phyloP scores from a whole-genome alignment of 176 grass and related monocot species.

The Zea luxurians region DNA sequence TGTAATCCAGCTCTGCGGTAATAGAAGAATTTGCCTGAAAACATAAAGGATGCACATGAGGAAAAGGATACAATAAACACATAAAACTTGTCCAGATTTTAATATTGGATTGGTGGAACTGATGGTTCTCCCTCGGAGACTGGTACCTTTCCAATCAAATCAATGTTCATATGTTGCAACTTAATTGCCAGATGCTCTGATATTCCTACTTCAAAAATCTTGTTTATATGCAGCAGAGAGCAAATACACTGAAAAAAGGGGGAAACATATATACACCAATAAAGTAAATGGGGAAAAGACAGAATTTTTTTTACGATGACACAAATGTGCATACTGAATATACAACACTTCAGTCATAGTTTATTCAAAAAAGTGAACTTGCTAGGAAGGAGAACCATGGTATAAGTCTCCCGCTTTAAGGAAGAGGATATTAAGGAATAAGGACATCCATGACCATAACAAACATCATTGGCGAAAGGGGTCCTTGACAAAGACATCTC shows the following conservation, averaged over 20 bases:
- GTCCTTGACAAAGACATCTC: too few relatives aligned
- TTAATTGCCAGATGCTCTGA: constrained; percentile 79
- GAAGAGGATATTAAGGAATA: too few relatives aligned
- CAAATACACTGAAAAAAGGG: constrained; percentile 71
- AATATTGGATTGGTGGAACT: constrained; percentile 6
- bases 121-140: constrained; percentile 6
- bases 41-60: constrained; percentile 31
- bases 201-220: constrained; percentile 95
- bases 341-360: not conserved
- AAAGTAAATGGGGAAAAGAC: constrained; percentile 23
- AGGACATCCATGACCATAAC: too few relatives aligned
- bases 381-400: not conserved
- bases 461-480: too few relatives aligned
- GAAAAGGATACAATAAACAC: constrained; percentile 9
- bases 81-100: constrained; percentile 29
- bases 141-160: constrained; percentile 75
- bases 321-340: not conserved
- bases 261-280: constrained; percentile 11
- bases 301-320: not conserved
- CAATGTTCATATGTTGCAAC: constrained; percentile 69
- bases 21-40: constrained; percentile 90
- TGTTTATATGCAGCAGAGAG: constrained; percentile 89
- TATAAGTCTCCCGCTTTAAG: too few relatives aligned
- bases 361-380: constrained; percentile 1
- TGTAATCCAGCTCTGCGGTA: constrained; percentile 80